These are phyloP conservation scores for Casuarina equisetifolia DNA, from an alignment of 306 rosid genomes.

Conservation along the genomic window DNA sequence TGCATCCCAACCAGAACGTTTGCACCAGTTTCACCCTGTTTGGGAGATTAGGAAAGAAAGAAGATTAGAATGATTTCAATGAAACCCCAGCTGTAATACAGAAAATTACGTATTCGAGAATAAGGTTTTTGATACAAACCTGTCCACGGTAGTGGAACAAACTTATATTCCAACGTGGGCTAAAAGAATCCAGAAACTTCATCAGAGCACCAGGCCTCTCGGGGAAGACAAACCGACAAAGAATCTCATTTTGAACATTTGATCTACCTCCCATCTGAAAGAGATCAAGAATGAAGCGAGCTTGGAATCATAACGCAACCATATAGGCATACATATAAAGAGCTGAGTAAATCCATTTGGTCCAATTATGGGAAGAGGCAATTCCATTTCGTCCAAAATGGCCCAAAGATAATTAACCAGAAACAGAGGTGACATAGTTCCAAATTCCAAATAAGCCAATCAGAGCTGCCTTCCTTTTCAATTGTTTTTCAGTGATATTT, in stretches of 20 bases:
- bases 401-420: too few relatives aligned
- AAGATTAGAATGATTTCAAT: conserved; percentile 14
- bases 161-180: conserved; percentile 95
- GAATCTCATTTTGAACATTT: conserved; percentile 64
- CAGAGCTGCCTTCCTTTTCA: too few relatives aligned
- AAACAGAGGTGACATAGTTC: too few relatives aligned
- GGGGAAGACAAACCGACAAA: conserved; percentile 84
- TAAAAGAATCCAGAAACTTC: conserved; percentile 82
- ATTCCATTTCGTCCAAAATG: too few relatives aligned
- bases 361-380: too few relatives aligned
- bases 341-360: too few relatives aligned
- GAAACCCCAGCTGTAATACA: conserved; percentile 11
- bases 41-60: not conserved
- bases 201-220: conserved; percentile 91
- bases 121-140: conserved; percentile 41
- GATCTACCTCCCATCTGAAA: conserved; percentile 85
- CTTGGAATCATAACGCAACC: conserved; percentile 16
- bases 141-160: conserved; percentile 80
- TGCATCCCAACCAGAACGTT: conserved; percentile 87
- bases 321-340: not conserved
- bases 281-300: conserved; percentile 26
- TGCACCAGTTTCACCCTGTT: conserved; percentile 89
- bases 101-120: conserved; percentile 9
- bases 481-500: too few relatives aligned
- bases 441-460: too few relatives aligned